Base-by-base conservation (phyloP, 106 monocot genomes). In the Dendrobium huoshanense region DNA sequence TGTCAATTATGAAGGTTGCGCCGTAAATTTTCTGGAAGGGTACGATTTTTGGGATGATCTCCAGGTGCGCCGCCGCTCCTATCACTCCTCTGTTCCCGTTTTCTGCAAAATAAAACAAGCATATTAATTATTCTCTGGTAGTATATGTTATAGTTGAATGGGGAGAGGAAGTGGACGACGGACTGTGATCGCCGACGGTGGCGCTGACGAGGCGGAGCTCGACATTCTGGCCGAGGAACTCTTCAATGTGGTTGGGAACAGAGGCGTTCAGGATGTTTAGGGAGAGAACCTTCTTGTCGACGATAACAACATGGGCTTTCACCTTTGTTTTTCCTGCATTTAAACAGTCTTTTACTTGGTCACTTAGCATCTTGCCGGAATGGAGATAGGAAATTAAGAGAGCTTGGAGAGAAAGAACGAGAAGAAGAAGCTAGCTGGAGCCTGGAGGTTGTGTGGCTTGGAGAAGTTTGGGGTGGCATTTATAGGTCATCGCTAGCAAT, bases 1-100 rank as follows among this genome's bases (percentile, higher is more conserved):
- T 75, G 16, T 89, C 67, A 48, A 83, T 82, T 2, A 82, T 76
- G 75, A 89, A 89, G 1, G 13, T 67, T 25, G 87, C 79, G 18
- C 55, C 37, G 84, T 82, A 87, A 2, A 7, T 42, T 0, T 80
- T 70, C 82, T 89, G 85, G 10, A 87, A 84, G 4, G 84, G 77
- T 2, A 55, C 68, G 24, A 82, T 5, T 13, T 78, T 64, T n/a
- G 82, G 44, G 40, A 89, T 11, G 20, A 48, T 40, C 4, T 70
- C 70, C 13, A 70, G 70, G 33, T 27, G 7, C 70, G 70, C 70
- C 70, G 9, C 33, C 70, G 77, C 43, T 15, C 84, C 89, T 9
- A 85, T 65, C 67, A 79, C 78, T 40, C 89, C 89, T 79, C 84
- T 75, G 55, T 84, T 80, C 0, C 75, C 81, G 67, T 88, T 83